A percentile compares a stretch with the other conserved stretches of the same genome.
Evolutionary conservation across 345 rosid genomes (phyloP).

Genomic region (Boechera divaricarpa): DNA sequence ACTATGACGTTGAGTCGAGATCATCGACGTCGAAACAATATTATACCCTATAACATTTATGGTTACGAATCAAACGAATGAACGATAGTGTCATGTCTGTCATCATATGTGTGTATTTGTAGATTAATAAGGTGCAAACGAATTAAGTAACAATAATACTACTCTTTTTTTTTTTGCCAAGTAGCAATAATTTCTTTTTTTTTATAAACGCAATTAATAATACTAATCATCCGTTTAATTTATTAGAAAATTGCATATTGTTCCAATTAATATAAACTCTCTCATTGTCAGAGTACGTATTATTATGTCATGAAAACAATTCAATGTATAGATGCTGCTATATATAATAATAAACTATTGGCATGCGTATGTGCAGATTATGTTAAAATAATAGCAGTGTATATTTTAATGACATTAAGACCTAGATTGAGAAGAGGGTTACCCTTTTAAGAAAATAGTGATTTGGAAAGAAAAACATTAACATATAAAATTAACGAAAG

Average conservation of each 20-base stretch:
- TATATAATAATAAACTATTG: neutral
- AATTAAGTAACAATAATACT: neutral
- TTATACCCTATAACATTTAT: neutral
- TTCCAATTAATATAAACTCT: neutral
- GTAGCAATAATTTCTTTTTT: neutral
- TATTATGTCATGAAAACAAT: neutral
- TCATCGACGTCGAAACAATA: neutral
- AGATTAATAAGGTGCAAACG: neutral
- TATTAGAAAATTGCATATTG: neutral
- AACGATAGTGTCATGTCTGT: neutral
- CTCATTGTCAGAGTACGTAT: neutral
- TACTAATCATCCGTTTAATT: neutral
- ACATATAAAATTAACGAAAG: neutral
- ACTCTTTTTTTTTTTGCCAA: neutral
- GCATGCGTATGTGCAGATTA: slow-evolving; percentile 31
- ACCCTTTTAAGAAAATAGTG: slow-evolving; percentile 22
- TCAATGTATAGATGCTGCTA: neutral
- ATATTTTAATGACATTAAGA: slow-evolving; percentile 13
- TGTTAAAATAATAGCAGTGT: slow-evolving; percentile 17
- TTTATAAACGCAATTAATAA: neutral
- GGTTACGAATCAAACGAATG: neutral
- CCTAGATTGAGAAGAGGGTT: neutral
- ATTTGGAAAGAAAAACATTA: neutral
- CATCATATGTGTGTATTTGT: neutral
- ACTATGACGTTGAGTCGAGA: neutral